Percentiles rank a stretch among this genome's conserved stretches.
phyloP scores from a whole-genome alignment of 2,329 filamentous ascomycete species.

The Paraphaeosphaeria minitans region DNA sequence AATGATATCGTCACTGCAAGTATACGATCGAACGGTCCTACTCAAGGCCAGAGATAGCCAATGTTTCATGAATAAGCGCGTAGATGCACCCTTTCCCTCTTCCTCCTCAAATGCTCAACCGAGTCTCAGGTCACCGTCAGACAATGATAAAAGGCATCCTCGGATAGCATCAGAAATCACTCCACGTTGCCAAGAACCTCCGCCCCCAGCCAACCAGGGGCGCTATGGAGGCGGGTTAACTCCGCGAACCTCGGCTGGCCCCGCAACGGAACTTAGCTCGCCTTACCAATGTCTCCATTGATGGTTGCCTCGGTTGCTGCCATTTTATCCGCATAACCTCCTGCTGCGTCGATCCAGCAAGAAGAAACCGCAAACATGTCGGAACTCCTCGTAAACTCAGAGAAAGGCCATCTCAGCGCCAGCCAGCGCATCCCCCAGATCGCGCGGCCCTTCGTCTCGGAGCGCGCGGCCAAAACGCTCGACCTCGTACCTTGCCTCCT shows the following conservation, averaged over 20 bases:
- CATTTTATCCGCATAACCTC: neutral
- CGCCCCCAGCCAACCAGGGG: conserved; percentile 10
- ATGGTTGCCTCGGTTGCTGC: conserved; percentile 7
- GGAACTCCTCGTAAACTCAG: conserved; percentile 42
- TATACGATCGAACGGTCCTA: neutral
- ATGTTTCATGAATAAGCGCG: neutral
- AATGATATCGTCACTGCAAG: neutral
- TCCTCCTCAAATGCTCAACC: neutral
- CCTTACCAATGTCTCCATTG: neutral
- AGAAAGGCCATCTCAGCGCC: conserved; percentile 50
- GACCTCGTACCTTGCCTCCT: conserved; percentile 64
- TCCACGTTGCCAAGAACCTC: conserved; percentile 12
- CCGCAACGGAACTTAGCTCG: conserved; percentile 11
- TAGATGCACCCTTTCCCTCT: neutral
- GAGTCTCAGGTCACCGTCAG: neutral
- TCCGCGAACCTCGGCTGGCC: conserved; percentile 30
- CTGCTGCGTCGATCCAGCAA: neutral
- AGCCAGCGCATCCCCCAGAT: conserved; percentile 63
- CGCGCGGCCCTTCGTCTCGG: conserved; percentile 72
- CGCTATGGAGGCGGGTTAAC: conserved; percentile 1
- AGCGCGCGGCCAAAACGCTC: conserved; percentile 80
- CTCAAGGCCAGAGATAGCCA: neutral
- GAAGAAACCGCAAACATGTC: conserved; percentile 32
- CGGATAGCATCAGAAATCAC: conserved; percentile 11
- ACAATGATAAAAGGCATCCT: neutral